Percentiles rank a stretch among this genome's conserved stretches.
Conservation (phyloP, 345 rosid genomes). For the Salix purpurea region DNA sequence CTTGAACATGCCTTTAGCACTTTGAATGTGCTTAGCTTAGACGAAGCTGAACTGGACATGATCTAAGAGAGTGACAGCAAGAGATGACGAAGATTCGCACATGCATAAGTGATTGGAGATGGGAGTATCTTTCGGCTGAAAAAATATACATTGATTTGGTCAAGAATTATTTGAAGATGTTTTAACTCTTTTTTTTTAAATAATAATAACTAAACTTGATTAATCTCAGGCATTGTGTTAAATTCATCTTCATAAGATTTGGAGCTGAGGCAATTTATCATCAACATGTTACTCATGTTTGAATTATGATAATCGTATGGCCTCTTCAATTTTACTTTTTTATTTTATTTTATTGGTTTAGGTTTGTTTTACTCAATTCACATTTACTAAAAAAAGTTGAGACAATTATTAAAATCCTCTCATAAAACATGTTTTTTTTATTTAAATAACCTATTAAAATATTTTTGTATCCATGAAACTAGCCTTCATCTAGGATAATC, state of each 20-base stretch:
- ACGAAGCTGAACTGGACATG: slow-evolving; percentile 11
- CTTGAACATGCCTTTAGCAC: slow-evolving; percentile 2
- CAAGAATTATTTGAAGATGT: too few species aligned
- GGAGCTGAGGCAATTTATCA: not conserved
- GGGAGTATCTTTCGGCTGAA: not conserved
- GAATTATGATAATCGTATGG: not conserved
- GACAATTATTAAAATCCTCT: too few species aligned
- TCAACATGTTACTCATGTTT: not conserved
- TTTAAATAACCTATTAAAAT: too few species aligned
- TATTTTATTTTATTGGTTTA: not conserved
- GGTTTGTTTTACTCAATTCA: not conserved
- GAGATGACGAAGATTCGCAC: slow-evolving; percentile 34
- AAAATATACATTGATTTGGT: too few species aligned
- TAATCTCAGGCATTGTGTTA: too few species aligned
- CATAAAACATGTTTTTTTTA: too few species aligned
- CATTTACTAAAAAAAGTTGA: too few species aligned
- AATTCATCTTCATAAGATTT: not conserved
- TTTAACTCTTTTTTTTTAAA: too few species aligned
- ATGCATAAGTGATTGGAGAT: slow-evolving; percentile 7
- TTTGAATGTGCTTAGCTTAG: not conserved
- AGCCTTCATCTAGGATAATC: too few species aligned
- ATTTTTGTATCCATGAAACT: too few species aligned
- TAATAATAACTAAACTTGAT: too few species aligned
- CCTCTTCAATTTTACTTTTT: not conserved
- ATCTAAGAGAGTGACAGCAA: slow-evolving; percentile 19